Evolutionary conservation across 116 monocot species (phyloP).

Genomic region (Posidonia oceanica): DNA sequence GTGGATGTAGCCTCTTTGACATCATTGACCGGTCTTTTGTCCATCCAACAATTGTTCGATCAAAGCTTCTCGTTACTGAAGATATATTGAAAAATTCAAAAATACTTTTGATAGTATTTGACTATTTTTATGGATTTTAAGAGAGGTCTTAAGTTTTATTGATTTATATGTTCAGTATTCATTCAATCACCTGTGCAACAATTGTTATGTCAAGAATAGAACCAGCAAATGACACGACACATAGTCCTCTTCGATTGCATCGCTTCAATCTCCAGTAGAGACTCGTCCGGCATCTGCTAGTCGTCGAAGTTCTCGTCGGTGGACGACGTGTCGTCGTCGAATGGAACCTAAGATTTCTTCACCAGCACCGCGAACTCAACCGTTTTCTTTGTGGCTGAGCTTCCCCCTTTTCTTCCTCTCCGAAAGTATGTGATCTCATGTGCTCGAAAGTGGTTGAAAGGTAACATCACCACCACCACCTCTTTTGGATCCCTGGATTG

Average conservation of each 20-base stretch:
- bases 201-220: slow-evolving; percentile 23
- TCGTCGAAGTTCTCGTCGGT: slow-evolving; percentile 20
- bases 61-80: too few species aligned
- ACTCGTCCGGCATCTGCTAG: neutral
- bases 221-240: slow-evolving; percentile 23
- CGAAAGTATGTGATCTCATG: slow-evolving; percentile 48
- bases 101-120: too few species aligned
- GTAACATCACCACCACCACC: neutral
- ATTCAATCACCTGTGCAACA: slow-evolving; percentile 26
- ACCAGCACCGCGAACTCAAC: slow-evolving; percentile 30
- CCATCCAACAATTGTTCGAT: too few species aligned
- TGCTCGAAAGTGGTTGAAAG: slow-evolving; percentile 3
- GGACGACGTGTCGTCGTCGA: slow-evolving; percentile 19
- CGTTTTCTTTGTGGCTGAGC: slow-evolving; percentile 35
- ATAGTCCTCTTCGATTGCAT: slow-evolving; percentile 41
- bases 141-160: too few species aligned
- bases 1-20: too few species aligned
- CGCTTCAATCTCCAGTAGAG: slow-evolving; percentile 52
- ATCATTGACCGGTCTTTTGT: too few species aligned
- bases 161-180: neutral
- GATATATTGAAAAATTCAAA: too few species aligned
- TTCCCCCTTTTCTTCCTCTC: slow-evolving; percentile 66
- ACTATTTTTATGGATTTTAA: too few species aligned
- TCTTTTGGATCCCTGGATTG: neutral
- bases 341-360: slow-evolving; percentile 23